Percentiles rank a stretch among this genome's conserved stretches.
These are phyloP conservation scores for Pichia pseudocactophila DNA, from an alignment of 805 yeast genomes.

Conservation along the genomic window DNA sequence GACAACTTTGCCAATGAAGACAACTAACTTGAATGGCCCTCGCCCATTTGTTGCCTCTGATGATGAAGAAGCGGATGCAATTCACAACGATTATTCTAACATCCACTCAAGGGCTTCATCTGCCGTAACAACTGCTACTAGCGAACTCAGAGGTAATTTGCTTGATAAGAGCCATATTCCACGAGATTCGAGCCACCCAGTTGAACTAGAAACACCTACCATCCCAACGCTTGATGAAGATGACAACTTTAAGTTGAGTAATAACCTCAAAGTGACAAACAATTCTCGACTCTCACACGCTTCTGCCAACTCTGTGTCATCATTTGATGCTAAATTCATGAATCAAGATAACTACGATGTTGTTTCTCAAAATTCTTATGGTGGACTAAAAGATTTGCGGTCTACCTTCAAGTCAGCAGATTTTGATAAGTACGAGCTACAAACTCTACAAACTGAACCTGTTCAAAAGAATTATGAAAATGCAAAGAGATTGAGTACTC, in stretches of 20 bases:
- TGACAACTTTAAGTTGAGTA: too few species aligned
- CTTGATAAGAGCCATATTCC: too few species aligned
- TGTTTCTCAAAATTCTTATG: slow-evolving; percentile 8
- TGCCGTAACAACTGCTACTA: too few species aligned
- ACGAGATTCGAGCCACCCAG: neutral
- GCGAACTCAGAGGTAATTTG: too few species aligned
- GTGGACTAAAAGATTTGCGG: slow-evolving; percentile 7
- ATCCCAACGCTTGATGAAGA: too few species aligned
- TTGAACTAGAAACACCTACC: too few species aligned
- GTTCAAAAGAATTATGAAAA: neutral
- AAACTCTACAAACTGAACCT: neutral
- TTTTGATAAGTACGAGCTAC: neutral
- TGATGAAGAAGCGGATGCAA: neutral
- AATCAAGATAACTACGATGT: neutral
- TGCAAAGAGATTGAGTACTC: slow-evolving; percentile 18
- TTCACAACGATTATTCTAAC: too few species aligned
- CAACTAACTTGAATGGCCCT: neutral
- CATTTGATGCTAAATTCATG: slow-evolving; percentile 13
- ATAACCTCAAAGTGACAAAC: neutral
- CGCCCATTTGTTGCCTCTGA: neutral
- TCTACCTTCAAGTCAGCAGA: neutral
- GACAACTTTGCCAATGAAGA: neutral
- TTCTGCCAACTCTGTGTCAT: slow-evolving; percentile 8
- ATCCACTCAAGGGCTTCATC: too few species aligned
- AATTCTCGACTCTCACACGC: neutral